These are phyloP conservation scores for Rhizopus stolonifer DNA, from an alignment of 371 early-diverging fungal genomes.

Conservation along the genomic window DNA sequence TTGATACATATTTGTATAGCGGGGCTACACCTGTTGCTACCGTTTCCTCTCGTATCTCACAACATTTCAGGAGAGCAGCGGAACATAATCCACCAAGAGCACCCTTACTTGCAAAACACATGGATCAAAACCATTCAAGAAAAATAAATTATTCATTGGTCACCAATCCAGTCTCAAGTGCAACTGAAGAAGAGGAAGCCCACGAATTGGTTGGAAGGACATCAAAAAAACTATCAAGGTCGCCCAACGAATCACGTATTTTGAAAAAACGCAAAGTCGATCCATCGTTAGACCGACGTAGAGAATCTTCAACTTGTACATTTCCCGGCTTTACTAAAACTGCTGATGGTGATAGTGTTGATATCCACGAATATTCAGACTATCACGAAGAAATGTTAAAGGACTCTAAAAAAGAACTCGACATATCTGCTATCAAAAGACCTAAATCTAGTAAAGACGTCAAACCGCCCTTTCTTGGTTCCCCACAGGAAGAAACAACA, in stretches of 20 bases:
- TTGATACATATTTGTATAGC: constrained; percentile 19
- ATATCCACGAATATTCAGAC: constrained; percentile 43
- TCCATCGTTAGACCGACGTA: not conserved
- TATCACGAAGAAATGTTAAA: constrained; percentile 62
- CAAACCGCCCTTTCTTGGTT: not conserved
- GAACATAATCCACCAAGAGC: constrained; percentile 77
- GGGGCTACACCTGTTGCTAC: constrained; percentile 90
- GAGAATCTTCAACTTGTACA: too few relatives aligned
- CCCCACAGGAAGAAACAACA: constrained; percentile 1
- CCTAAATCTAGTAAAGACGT: not conserved
- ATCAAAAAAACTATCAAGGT: not conserved
- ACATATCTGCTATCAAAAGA: constrained; percentile 9
- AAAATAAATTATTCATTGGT: constrained; percentile 79
- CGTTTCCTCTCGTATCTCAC: constrained; percentile 87
- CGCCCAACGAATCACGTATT: not conserved
- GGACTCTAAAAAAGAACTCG: constrained; percentile 26
- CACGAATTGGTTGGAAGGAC: not conserved
- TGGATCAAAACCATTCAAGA: constrained; percentile 72
- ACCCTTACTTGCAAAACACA: constrained; percentile 68
- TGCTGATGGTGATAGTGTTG: too few relatives aligned
- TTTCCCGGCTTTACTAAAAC: not conserved
- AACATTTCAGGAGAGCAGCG: constrained; percentile 78
- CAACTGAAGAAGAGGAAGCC: not conserved
- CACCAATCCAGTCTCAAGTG: constrained; percentile 30
- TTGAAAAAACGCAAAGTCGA: not conserved